These are phyloP conservation scores for Kodamaea restingae DNA, from an alignment of 805 yeast species.

Conservation along the genomic window DNA sequence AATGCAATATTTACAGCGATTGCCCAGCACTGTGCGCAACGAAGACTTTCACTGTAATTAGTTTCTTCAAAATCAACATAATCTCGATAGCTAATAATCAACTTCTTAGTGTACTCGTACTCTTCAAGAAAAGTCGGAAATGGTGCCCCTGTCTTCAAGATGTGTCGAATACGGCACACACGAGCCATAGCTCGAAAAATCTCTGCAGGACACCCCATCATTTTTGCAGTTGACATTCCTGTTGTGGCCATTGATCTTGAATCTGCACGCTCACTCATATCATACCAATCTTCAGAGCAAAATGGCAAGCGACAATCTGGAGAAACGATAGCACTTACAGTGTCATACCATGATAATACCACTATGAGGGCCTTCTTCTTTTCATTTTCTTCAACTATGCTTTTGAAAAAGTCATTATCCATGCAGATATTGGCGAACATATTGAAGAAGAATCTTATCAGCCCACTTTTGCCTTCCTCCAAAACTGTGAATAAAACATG, in stretches of 20 bases:
- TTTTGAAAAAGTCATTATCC: slow-evolving; percentile 38
- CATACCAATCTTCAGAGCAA: slow-evolving; percentile 53
- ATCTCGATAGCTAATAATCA: slow-evolving; percentile 44
- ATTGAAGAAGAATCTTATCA: slow-evolving; percentile 46
- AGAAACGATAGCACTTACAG: slow-evolving; percentile 51
- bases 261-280: slow-evolving; percentile 21
- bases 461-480: slow-evolving; percentile 52
- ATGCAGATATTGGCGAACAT: slow-evolving; percentile 48
- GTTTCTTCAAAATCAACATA: slow-evolving; percentile 30
- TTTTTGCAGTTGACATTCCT: slow-evolving; percentile 44
- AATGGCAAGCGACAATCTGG: slow-evolving; percentile 55
- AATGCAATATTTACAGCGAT: slow-evolving; percentile 31
- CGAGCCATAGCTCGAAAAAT: slow-evolving; percentile 45
- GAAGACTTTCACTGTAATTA: slow-evolving; percentile 39
- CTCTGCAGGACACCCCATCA: slow-evolving; percentile 63
- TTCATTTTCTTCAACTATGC: slow-evolving; percentile 37
- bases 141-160: slow-evolving; percentile 12
- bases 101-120: slow-evolving; percentile 30
- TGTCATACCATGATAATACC: slow-evolving; percentile 59
- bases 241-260: slow-evolving; percentile 18
- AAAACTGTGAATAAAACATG: slow-evolving; percentile 51
- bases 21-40: slow-evolving; percentile 58
- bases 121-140: slow-evolving; percentile 10
- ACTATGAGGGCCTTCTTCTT: slow-evolving; percentile 48
- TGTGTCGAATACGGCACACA: slow-evolving; percentile 39